Evolutionary conservation across 176 grass and related monocot species (phyloP).

Genomic region (Carex littledalei): DNA sequence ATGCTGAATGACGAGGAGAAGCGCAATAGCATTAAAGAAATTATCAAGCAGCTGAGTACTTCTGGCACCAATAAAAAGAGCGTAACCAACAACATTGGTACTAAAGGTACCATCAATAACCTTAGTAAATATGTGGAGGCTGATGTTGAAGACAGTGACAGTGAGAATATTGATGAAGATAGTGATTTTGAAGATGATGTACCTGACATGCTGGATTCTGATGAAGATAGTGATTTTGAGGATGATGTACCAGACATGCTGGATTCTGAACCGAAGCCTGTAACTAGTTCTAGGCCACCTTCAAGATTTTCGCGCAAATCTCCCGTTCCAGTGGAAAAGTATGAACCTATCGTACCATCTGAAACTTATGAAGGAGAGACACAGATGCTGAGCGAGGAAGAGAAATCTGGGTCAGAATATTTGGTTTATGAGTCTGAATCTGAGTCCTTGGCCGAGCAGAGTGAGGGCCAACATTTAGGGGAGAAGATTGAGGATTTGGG

Average conservation of each 20-base stretch:
- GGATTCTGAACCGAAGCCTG: not conserved
- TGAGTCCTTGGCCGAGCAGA: not conserved
- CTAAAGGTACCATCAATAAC: conserved; percentile 36
- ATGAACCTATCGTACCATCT: not conserved
- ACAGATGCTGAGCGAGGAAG: not conserved
- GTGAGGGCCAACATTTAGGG: not conserved
- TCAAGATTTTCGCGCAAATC: conserved; percentile 14
- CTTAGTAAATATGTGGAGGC: conserved; percentile 40
- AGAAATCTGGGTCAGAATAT: not conserved
- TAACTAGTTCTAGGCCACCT: not conserved
- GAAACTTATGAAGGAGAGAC: not conserved
- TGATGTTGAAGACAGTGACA: conserved; percentile 28
- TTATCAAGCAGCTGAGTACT: conserved; percentile 63
- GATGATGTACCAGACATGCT: not conserved
- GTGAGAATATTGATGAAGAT: conserved; percentile 20
- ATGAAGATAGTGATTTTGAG: conserved; percentile 21
- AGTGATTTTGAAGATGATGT: conserved; percentile 25
- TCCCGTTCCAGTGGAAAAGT: conserved; percentile 15
- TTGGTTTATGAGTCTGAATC: conserved; percentile 16
- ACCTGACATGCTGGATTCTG: not conserved
- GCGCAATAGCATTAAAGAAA: conserved; percentile 47
- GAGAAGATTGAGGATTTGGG: conserved; percentile 31
- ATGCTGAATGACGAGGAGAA: conserved; percentile 49
- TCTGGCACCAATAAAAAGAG: conserved; percentile 45
- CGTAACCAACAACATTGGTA: conserved; percentile 29